Evolutionary conservation across 2,329 filamentous ascomycete genomes (phyloP), one percentile per base, ranked within the genome.

Genomic region (Colletotrichum tanaceti): DNA sequence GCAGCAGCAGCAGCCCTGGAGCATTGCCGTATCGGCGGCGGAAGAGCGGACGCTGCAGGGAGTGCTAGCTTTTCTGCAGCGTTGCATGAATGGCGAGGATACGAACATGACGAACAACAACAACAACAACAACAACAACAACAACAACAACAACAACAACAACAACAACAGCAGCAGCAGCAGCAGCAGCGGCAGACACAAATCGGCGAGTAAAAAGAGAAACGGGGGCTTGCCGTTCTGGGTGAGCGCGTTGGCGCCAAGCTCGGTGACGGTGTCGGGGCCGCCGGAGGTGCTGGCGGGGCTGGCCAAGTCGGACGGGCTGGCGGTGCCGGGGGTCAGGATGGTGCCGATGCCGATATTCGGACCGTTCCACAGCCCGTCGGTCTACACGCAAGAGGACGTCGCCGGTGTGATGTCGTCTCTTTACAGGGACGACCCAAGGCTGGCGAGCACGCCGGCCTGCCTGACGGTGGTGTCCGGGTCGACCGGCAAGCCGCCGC

Each of bases 291-390:
- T 20, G 44, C 32, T 60, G 28, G 58, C 44, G 32, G 58, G 50
- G 58, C 58, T 60, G 44, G 58, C 44, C 28, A 20, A 22, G 10
- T 60, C 32, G 24, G 41, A 50, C 13, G 58, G 32, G 20, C n/a
- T 60, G 28, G 58, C 44, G 58, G 44, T 49, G 20, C 58, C 58
- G 43, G 58, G 44, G 28, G 58, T 60, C 13, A 39, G 44, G 32
- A 41, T 24, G 39, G 20, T 50, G 32, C 58, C 58, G 44, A 50
- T 60, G 38, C 58, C 58, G 44, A 60, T 60, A 60, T 50, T 60
- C n/a, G 58, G 58, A 32, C 58, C 58, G 32, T 60, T 60, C 47
- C 58, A 60, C 24, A 60, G n/a, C n/a, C n/a, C 58, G 46, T 60
- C 18, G 11, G n/a, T 60, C 44, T 20, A 60, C 44, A n/a, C 41